Base-by-base conservation (phyloP, 2,329 filamentous ascomycete species). In the Fusarium humuli region DNA sequence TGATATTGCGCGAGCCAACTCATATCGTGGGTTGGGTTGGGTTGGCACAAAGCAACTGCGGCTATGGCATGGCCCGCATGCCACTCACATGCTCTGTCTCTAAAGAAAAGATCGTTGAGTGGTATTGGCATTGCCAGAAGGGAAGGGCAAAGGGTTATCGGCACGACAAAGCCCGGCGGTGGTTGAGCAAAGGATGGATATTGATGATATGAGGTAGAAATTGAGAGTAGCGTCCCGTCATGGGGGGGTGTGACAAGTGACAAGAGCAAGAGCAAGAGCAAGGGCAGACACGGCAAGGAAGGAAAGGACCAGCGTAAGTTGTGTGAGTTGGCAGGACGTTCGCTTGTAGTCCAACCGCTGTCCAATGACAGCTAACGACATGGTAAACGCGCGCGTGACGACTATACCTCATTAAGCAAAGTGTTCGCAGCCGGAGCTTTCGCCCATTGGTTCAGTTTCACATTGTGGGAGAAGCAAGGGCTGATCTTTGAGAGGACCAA, bases 381-480 rank as follows among this genome's bases (percentile, higher is more conserved):
- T 60, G 61, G 61, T 76, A 78, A 67, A 78, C 77, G 77, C 77
- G 77, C 77, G 76, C 75, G 73, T 65, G 22, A 30, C 70, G 67
- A 29, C 61, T 67, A 61, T 59, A 52, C 73, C 62, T 7, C 22
- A 69, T 71, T 8, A 3, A 55, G 73, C 16, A 61, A 69, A 61
- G 71, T 29, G 62, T n/a, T 44, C 23, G 13, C 27, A 30, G 7
- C 73, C 74, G 76, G 75, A 71, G 71, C 65, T 27, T 37, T 50
- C 68, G 62, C 74, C 75, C 47, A 78, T 78, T 78, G 75, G 76
- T 16, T 61, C 61, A 25, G 22, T 18, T 22, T 27, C 29, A 22
- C 34, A 23, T 37, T 34, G 27, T 41, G 34, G 50, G 16, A 56
- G 29, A 42, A 52, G 45, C 58, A 57, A 58, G 64, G 65, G 65